Base-by-base conservation (phyloP, 306 rosid species). In the Begonia fuchsioides region DNA sequence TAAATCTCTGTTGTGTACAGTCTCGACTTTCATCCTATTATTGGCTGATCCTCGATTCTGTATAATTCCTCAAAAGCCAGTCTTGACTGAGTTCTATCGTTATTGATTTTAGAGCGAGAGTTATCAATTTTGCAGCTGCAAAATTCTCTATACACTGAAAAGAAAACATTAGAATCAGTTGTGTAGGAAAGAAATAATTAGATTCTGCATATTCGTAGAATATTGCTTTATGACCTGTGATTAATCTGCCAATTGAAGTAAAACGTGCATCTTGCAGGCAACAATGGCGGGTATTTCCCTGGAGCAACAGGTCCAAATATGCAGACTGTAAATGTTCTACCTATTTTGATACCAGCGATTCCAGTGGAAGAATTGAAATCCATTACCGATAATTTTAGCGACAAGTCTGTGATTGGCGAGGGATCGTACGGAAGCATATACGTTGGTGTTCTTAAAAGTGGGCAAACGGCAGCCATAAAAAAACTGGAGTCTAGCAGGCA, bases 361-460 rank as follows among this genome's bases (percentile, higher is more conserved):
- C 55, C 93, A 46, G 64, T 73, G 13, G 87, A 86, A 32, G 95
- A 81, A 55, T 46, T 86, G 62, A 86, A 59, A 66, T 70, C 74
- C 39, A 44, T 78, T 50, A 81, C 95, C 2, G 87, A 76, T 67
- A 78, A 68, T 67, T 86, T 81, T 69, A 78, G 82, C 32, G 16
- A 71, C n/a, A 78, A 76, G 49, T 57, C 64, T 52, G 73, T 78
- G 64, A 65, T 86, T 32, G 87, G 93, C 2, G 95, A 86, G 73
- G 95, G 95, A 50, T 76, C 95, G 5, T 86, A 78, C 51, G 93
- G 95, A 49, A 78, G 68, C 71, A 93, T 81, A 35, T 86, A 78
- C 56, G 54, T 47, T n/a, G 87, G 73, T 10, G 55, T 54, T 57
- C 58, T 86, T 50, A 62, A 52, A 55, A 63, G 66, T 51, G 95